These are phyloP conservation scores for Boletus edulis DNA, from an alignment of 768 basidiomycete genomes.

Conservation along the genomic window DNA sequence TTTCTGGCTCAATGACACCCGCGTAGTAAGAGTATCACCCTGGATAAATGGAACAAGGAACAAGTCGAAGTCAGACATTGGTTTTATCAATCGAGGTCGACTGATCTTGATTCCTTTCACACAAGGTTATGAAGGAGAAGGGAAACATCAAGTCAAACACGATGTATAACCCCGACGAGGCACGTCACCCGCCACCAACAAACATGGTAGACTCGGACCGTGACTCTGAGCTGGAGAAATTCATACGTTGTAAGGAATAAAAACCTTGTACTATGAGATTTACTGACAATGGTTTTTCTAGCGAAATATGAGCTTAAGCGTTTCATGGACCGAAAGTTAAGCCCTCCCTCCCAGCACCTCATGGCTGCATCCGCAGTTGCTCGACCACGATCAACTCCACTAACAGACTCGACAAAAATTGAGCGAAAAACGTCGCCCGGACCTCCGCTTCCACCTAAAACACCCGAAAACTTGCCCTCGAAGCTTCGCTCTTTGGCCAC, in stretches of 20 bases:
- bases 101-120: slow-evolving; percentile 13
- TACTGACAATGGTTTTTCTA: slow-evolving; percentile 25
- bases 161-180: slow-evolving; percentile 80
- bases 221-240: slow-evolving; percentile 89
- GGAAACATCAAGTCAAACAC: slow-evolving; percentile 84
- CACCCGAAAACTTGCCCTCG: slow-evolving; percentile 24
- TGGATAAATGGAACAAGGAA: slow-evolving; percentile 87
- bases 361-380: slow-evolving; percentile 29
- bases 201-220: slow-evolving; percentile 75
- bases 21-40: slow-evolving; percentile 79
- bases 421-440: slow-evolving; percentile 21
- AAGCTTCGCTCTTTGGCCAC: slow-evolving; percentile 15
- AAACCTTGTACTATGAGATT: background rate
- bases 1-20: slow-evolving; percentile 6
- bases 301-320: slow-evolving; percentile 80
- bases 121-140: slow-evolving; percentile 70
- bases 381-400: slow-evolving; percentile 15
- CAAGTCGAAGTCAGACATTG: slow-evolving; percentile 70
- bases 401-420: slow-evolving; percentile 5
- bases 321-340: slow-evolving; percentile 52
- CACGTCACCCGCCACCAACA: slow-evolving; percentile 77
- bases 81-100: slow-evolving; percentile 4
- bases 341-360: slow-evolving; percentile 32
- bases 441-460: slow-evolving; percentile 28
- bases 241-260: slow-evolving; percentile 67